Base-by-base conservation (phyloP, 345 rosid species). In the Limnanthes douglasii region DNA sequence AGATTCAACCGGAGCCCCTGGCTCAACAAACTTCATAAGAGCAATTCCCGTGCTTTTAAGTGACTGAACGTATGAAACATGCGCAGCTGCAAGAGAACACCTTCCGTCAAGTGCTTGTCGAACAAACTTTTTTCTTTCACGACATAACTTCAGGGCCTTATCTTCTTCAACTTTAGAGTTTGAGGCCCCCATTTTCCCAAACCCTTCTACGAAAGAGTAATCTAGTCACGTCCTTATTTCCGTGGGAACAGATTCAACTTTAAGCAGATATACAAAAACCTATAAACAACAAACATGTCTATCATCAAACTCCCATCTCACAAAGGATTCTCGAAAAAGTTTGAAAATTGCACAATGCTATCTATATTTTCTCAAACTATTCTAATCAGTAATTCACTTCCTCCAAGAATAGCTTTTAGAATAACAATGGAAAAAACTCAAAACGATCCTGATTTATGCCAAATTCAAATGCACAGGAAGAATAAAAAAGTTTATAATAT, bases 101-200 rank as follows among this genome's bases (percentile, higher is more conserved):
- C 96, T 66, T 10, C 96, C 98, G 66, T 90, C 88, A 4, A 90
- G 92, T 21, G 96, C 93, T 64, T 80, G 96, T 54, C 69, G 56
- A 9, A 90, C 78, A 41, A 55, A 77, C 40, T 78, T 84, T 64
- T 67, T 90, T 54, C 98, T 75, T 39, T 80, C 96, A 4, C 88
- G 69, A 58, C 98, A 90, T 43, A 90, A 67, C 62, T 60, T 77
- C 63, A 90, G 58, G 42, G 92, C 94, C 61, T 75, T 67, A 37
- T 77, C 96, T 64, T 84, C 96, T 44, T 80, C 93, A 22, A 42
- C 38, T 56, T 69, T 84, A 44, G 96, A 80, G 66, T 50, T 58
- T 33, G 79, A 34, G 25, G 59, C 70, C 50, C 96, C 94, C 93
- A 80, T 88, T 28, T 46, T 31, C 48, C 51, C n/a, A n/a, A n/a